A percentile compares a stretch with the other conserved stretches of the same genome.
Evolutionary conservation across 1,284 basidiomycete species (phyloP).

Genomic region (Polyporus tsugae): DNA sequence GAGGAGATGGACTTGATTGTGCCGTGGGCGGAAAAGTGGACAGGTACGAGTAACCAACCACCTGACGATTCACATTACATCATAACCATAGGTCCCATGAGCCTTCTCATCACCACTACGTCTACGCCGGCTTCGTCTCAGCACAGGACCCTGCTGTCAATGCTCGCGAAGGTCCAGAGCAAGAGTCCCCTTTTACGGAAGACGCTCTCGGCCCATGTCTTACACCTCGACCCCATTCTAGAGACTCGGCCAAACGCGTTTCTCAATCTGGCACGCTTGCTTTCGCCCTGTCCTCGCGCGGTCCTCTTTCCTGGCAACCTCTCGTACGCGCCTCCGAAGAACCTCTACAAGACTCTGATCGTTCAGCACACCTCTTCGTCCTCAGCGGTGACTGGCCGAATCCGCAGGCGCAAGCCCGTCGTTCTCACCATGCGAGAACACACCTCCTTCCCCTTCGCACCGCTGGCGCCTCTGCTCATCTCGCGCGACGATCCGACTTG

Average conservation of each 20-base stretch:
- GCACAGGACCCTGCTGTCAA: conserved; percentile 27
- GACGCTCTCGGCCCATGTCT: conserved; percentile 56
- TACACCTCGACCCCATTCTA: conserved; percentile 50
- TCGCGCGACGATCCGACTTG: conserved; percentile 59
- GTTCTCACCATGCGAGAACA: conserved; percentile 42
- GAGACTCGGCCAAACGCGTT: conserved; percentile 59
- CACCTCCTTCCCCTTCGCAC: conserved; percentile 46
- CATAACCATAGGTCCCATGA: conserved; percentile 55
- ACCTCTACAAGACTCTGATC: conserved; percentile 34
- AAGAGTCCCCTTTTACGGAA: conserved; percentile 38
- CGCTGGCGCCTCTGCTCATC: conserved; percentile 57
- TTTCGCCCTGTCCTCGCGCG: conserved; percentile 57
- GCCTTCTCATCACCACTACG: conserved; percentile 58
- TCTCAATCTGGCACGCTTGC: conserved; percentile 69
- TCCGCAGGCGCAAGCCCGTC: conserved; percentile 29
- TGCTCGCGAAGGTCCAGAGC: conserved; percentile 38
- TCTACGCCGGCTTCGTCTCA: conserved; percentile 41
- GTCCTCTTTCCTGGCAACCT: conserved; percentile 60
- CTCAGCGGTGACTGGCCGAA: conserved; percentile 25
- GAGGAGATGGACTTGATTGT: conserved; percentile 45
- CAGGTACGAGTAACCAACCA: conserved; percentile 47
- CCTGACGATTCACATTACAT: background rate
- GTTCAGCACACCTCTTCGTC: conserved; percentile 23
- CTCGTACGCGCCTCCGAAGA: conserved; percentile 39
- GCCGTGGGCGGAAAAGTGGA: conserved; percentile 55